phyloP scores from a whole-genome alignment of 805 yeast species.

The Yamadazyma olivae region DNA sequence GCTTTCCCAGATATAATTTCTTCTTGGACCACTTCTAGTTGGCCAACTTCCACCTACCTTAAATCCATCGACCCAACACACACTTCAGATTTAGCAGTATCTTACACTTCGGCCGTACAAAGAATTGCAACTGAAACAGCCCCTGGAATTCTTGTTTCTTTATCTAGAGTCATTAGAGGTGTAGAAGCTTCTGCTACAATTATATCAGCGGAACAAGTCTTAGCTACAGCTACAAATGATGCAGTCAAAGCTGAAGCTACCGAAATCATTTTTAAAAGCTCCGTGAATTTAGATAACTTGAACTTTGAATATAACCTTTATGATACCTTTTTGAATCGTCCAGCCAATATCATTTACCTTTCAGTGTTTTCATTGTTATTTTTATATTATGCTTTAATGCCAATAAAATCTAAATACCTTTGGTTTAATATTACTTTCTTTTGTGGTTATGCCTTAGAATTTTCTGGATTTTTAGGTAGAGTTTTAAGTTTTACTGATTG shows the following conservation, averaged over 20 bases:
- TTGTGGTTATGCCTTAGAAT: constrained; percentile 30
- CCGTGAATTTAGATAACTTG: constrained; percentile 26
- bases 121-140: constrained; percentile 10
- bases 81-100: constrained; percentile 18
- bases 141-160: constrained; percentile 13
- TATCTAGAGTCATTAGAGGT: constrained; percentile 24
- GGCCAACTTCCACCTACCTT: constrained; percentile 28
- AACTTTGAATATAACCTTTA: constrained; percentile 23
- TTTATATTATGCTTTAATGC: constrained; percentile 20
- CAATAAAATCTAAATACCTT: constrained; percentile 26
- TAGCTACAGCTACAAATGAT: constrained; percentile 34
- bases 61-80: constrained; percentile 13
- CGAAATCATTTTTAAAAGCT: constrained; percentile 24
- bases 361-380: constrained; percentile 21
- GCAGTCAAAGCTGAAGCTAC: constrained; percentile 25
- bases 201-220: constrained; percentile 26
- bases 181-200: constrained; percentile 33
- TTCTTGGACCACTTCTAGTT: constrained; percentile 23
- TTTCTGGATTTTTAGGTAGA: constrained; percentile 35
- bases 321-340: constrained; percentile 27
- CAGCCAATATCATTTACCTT: constrained; percentile 29
- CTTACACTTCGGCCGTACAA: constrained; percentile 15
- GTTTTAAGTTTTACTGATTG: constrained; percentile 24
- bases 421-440: constrained; percentile 36
- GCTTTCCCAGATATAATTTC: neutral